Conservation (phyloP, 1,139 yeast genomes). For the Nadsonia starkeyi-henricii region DNA sequence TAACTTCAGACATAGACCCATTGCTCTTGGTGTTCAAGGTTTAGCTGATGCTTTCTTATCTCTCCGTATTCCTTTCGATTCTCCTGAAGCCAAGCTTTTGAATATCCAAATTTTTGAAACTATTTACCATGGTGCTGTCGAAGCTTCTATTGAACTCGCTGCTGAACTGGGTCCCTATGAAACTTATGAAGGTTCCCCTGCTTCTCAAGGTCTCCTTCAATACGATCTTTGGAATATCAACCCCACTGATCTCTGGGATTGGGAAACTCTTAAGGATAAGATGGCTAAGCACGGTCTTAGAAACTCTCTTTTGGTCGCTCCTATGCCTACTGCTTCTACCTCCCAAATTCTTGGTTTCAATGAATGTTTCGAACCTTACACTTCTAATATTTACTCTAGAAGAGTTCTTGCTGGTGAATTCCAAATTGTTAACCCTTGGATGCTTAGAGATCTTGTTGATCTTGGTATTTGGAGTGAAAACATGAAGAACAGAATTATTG, state of each 20-base stretch:
- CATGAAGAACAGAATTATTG: slow-evolving; percentile 68
- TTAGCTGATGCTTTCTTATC: slow-evolving; percentile 74
- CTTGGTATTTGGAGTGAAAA: slow-evolving; percentile 70
- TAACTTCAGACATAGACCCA: slow-evolving; percentile 68
- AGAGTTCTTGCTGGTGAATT: slow-evolving; percentile 82
- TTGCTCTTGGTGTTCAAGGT: slow-evolving; percentile 85
- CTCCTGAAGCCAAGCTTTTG: slow-evolving; percentile 52
- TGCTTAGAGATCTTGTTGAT: slow-evolving; percentile 68
- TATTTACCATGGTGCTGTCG: slow-evolving; percentile 75
- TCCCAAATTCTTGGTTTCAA: slow-evolving; percentile 82
- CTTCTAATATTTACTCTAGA: slow-evolving; percentile 76
- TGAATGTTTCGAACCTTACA: slow-evolving; percentile 86
- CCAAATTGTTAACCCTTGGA: slow-evolving; percentile 75
- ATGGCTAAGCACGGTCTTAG: slow-evolving; percentile 54
- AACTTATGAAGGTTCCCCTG: slow-evolving; percentile 66
- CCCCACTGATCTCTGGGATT: slow-evolving; percentile 60
- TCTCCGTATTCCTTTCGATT: slow-evolving; percentile 68
- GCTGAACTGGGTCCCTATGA: slow-evolving; percentile 49
- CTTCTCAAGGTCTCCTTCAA: slow-evolving; percentile 64
- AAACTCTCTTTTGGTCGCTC: slow-evolving; percentile 75
- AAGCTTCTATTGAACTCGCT: slow-evolving; percentile 68
- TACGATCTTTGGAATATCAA: slow-evolving; percentile 69
- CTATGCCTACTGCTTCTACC: slow-evolving; percentile 93
- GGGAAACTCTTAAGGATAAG: slow-evolving; percentile 55
- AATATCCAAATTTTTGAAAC: slow-evolving; percentile 81